Conservation (phyloP, 352 stramenopile genomes). For the Phytophthora podocarpi region DNA sequence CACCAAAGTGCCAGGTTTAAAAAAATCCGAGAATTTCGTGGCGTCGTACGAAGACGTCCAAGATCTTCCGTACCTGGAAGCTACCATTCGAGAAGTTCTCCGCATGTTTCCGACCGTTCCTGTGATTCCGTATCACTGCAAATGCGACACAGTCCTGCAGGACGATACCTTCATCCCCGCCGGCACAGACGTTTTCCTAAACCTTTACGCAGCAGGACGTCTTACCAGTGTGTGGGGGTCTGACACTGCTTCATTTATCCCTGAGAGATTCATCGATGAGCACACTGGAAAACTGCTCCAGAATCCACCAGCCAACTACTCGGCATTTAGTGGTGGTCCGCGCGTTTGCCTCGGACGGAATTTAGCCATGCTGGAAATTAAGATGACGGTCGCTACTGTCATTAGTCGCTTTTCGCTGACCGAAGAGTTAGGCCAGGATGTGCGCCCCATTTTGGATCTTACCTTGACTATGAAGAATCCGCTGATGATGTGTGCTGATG, state of each 20-base stretch:
- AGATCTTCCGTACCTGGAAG: conserved; percentile 29
- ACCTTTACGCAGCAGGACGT: conserved; percentile 43
- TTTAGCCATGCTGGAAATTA: conserved; percentile 23
- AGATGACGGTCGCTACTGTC: conserved; percentile 23
- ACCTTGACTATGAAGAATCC: conserved; percentile 23
- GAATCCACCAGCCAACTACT: conserved; percentile 8
- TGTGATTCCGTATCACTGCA: conserved; percentile 40
- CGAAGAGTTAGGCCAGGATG: conserved; percentile 10
- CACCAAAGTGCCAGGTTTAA: conserved; percentile 20
- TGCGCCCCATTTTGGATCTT: conserved; percentile 17
- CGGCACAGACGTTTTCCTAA: conserved; percentile 24
- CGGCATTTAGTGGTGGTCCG: conserved; percentile 11
- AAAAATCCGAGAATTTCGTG: background rate
- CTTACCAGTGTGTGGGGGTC: conserved; percentile 43
- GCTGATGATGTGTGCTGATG: conserved; percentile 17
- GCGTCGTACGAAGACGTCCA: conserved; percentile 17
- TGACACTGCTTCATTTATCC: conserved; percentile 36
- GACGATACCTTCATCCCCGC: conserved; percentile 47
- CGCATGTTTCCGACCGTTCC: conserved; percentile 34
- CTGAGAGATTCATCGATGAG: conserved; percentile 44
- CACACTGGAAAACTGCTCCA: conserved; percentile 6
- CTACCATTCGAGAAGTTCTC: conserved; percentile 17
- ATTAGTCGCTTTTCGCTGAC: conserved; percentile 7
- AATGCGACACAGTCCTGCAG: conserved; percentile 40
- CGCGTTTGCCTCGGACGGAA: conserved; percentile 15